Percentiles rank a stretch among this genome's conserved stretches.
phyloP scores from a whole-genome alignment of 2,329 filamentous ascomycete genomes.

The Karstenula rhodostoma region DNA sequence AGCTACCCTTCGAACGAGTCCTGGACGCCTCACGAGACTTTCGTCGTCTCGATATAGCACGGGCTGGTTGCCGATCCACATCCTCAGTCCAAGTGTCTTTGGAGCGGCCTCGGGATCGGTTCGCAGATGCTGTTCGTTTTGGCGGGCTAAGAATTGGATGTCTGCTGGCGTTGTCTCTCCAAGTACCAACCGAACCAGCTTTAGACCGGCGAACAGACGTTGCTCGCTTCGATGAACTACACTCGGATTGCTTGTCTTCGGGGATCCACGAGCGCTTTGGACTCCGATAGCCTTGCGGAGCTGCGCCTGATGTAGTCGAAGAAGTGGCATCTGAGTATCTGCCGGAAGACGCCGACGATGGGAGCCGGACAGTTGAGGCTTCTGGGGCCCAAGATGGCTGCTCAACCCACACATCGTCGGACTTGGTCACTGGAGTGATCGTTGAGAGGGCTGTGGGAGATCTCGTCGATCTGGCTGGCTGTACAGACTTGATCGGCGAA shows the following conservation, averaged over 20 bases:
- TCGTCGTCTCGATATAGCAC: background rate
- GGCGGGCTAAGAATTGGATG: background rate
- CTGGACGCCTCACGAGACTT: background rate
- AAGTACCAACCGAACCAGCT: background rate
- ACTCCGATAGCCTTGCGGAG: background rate
- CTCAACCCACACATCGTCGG: constrained; percentile 1
- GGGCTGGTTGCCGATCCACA: background rate
- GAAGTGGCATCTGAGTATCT: constrained; percentile 7
- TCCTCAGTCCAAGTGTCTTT: background rate
- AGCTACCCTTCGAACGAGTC: background rate
- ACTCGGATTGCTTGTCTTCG: background rate
- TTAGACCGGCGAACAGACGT: background rate
- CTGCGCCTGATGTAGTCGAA: background rate
- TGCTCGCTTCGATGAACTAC: background rate
- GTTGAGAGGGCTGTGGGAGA: constrained; percentile 4
- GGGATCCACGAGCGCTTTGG: background rate
- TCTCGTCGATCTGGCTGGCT: background rate
- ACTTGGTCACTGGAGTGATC: constrained; percentile 11
- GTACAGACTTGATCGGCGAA: constrained; percentile 7
- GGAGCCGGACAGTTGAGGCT: background rate
- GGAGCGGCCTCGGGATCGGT: background rate
- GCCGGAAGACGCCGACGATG: background rate
- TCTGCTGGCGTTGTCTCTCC: background rate
- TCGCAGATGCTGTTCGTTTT: background rate
- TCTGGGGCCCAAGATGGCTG: background rate